Evolutionary conservation across 2,329 filamentous ascomycete genomes (phyloP), one percentile per base, ranked within the genome.

Genomic region (Fusarium dimerum): DNA sequence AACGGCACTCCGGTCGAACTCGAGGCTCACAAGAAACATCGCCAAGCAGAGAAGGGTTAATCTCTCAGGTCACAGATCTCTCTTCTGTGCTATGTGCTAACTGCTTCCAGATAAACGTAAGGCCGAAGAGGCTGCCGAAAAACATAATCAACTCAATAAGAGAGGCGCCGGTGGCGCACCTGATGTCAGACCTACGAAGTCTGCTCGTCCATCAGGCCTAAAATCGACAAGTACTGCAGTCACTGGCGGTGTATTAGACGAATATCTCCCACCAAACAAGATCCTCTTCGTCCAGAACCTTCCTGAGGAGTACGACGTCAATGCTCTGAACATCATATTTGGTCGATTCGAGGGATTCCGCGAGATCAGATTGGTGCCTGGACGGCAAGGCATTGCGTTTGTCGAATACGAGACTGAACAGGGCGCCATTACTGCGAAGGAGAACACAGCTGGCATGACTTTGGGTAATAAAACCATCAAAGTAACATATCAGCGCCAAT

Each of bases 241-340:
- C 2, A 79, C 87, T 4, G 81, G 88, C 11, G 87, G 92, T 50
- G 87, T 97, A 16, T 92, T 92, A n/a, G 94, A 97, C 81, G 94
- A 99, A 75, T 97, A 96, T 72, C 83, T 97, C 5, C 93, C 93
- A 5, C 93, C 94, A 36, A 97, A 97, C 83, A 97, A 96, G 78
- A 96, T 92, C 61, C 82, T 99, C 36, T 96, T 97, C 76, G 78
- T 97, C 55, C 91, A 95, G 76, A 93, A 97, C 65, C 75, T 99
- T 36, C 92, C 94, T 9, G 90, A 93, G 58, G 89, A 91, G 59
- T 91, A 89, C 73, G 89, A 89, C 70, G 85, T 90, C 66, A 92
- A 96, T 59, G 83, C 81, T 20, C 82, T 99, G 49, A 88, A 86
- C 0, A 80, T 81, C 32, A 85, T 97, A 56, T 99, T 97, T 74